Evolutionary conservation across 2,329 filamentous ascomycete species (phyloP), one percentile per base, ranked within the genome.

Genomic region (Calonectria ilicicola): DNA sequence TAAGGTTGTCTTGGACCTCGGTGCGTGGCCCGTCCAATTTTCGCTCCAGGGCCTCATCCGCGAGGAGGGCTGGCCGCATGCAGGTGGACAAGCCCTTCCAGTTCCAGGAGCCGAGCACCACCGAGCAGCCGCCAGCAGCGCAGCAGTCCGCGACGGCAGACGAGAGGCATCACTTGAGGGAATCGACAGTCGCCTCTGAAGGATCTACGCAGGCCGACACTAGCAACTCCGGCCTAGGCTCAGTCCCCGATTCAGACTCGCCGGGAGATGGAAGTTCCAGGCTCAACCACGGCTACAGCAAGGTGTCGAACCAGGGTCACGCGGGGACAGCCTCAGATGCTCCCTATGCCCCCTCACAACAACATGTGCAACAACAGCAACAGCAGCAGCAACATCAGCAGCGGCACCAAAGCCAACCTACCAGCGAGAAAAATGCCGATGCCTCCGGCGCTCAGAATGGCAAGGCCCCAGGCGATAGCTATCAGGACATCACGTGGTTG

Each of bases 11-110:
- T 0, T 79, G 78, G 78, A 77, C 75, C 3, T 77, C 77, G 4
- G 77, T 79, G 49, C 77, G 77, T 14, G 78, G 70, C 2, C 77
- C 77, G 0, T 67, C 76, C 2, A 79, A 78, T 1, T 79, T 76
- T 6, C 66, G 70, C 1, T 49, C 62, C 0, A 53, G 72, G 26
- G 21, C 73, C 2, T n/a, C 49, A 15, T 63, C 69, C 0, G 72
- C 53, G 26, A 70, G 72, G 9, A 75, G 63, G n/a, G 70, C 72
- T 1, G 65, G 70, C 26, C 74, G 74, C 9, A 62, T 67, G 14
- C 70, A 69, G 0, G 42, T 69, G 3, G 63, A 46, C 15, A 46
- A 66, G 21, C 14, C 64, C 68, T n/a, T 47, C 51, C 68, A 65
- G 9, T 49, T 70, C 1, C 69, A 65, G 6, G 38, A 72, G 5